Percentiles rank a stretch among this genome's conserved stretches.
Conservation (phyloP, 2,329 filamentous ascomycete genomes). For the Ambrosiella beaveri region DNA sequence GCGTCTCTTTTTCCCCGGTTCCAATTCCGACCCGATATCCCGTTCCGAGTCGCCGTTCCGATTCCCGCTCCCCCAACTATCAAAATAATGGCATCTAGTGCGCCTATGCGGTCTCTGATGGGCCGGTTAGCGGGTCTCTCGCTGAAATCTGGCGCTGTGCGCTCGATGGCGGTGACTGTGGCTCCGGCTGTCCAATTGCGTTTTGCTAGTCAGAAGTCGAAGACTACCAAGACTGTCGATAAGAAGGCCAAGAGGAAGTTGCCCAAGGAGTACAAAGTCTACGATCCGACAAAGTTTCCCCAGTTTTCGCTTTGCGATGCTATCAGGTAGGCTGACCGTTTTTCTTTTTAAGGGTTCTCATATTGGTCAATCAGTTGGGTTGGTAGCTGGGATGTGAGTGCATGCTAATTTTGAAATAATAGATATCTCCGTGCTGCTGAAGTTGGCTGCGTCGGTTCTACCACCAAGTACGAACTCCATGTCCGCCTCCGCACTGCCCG, state of each 20-base stretch:
- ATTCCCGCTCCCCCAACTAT: not conserved
- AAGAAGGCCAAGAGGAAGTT: constrained; percentile 41
- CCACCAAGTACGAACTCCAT: constrained; percentile 75
- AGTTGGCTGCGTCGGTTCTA: constrained; percentile 59
- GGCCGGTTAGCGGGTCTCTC: not conserved
- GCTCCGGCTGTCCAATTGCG: constrained; percentile 8
- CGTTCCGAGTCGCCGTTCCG: not conserved
- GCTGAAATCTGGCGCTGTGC: not conserved
- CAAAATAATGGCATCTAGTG: not conserved
- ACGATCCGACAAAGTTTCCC: constrained; percentile 43
- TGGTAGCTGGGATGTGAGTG: not conserved
- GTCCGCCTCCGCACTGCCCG: constrained; percentile 69
- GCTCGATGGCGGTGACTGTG: not conserved
- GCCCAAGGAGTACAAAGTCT: constrained; percentile 49
- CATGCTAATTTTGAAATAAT: constrained; percentile 2
- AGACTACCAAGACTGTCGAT: constrained; percentile 8
- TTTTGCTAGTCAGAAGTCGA: constrained; percentile 13
- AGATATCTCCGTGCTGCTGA: constrained; percentile 61
- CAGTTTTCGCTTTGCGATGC: constrained; percentile 79
- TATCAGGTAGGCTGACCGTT: constrained; percentile 49
- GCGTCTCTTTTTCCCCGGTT: not conserved
- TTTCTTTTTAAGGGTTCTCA: not conserved
- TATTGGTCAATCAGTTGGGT: too few species aligned
- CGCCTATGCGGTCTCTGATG: not conserved
- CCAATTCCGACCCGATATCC: not conserved